Conservation (phyloP, 805 yeast genomes). For the Yarrowia osloensis region DNA sequence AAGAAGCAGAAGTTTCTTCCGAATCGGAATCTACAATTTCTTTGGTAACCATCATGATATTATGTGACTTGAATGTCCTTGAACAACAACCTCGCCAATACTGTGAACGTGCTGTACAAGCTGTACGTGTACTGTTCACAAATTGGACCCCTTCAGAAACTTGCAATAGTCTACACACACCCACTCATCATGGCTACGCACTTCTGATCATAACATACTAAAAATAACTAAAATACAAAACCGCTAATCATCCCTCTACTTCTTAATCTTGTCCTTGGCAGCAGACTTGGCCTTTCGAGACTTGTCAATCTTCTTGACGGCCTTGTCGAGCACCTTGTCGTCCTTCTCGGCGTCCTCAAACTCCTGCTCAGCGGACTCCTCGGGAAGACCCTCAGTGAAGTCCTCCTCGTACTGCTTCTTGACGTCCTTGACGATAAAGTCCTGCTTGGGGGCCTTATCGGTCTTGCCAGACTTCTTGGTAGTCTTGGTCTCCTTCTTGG, state of each 20-base stretch:
- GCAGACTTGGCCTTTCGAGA: conserved; percentile 16
- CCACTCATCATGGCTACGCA: neutral
- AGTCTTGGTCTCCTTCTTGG: conserved; percentile 18
- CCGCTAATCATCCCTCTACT: conserved; percentile 30
- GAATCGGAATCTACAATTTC: too few species aligned
- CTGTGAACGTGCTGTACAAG: too few species aligned
- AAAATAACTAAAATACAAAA: conserved; percentile 2
- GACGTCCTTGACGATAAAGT: neutral
- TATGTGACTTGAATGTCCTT: too few species aligned
- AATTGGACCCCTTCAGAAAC: too few species aligned
- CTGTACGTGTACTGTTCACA: too few species aligned
- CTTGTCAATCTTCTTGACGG: conserved; percentile 16
- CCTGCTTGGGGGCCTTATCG: conserved; percentile 3
- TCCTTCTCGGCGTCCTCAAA: conserved; percentile 29
- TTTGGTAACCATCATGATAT: too few species aligned
- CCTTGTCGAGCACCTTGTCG: conserved; percentile 22
- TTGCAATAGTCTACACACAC: too few species aligned
- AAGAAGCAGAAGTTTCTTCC: too few species aligned
- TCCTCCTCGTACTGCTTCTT: neutral
- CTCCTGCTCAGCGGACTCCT: neutral
- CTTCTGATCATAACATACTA: neutral
- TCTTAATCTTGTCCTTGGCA: conserved; percentile 18
- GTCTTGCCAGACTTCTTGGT: conserved; percentile 28
- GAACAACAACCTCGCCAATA: too few species aligned
- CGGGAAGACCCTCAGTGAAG: neutral